Evolutionary conservation across 2,329 filamentous ascomycete genomes (phyloP).

Genomic region (Blumeriella jaapii): DNA sequence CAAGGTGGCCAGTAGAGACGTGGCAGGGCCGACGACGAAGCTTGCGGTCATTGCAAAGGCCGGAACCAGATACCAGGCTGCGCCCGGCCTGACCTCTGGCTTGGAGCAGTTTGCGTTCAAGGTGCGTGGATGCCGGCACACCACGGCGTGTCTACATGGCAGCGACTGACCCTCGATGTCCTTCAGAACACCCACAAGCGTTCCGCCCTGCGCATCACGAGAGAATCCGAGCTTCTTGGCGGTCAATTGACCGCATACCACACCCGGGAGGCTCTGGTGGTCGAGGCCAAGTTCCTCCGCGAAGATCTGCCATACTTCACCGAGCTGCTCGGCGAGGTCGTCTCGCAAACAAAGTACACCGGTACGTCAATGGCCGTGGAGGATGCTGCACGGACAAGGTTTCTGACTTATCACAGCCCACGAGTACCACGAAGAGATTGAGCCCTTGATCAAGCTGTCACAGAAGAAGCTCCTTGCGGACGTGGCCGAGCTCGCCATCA

Average conservation of each 20-base stretch:
- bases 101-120: conserved; percentile 97
- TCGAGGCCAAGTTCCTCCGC: conserved; percentile 90
- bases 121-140: conserved; percentile 39
- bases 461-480: conserved; percentile 61
- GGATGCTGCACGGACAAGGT: too few species aligned
- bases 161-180: conserved; percentile 7
- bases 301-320: conserved; percentile 96
- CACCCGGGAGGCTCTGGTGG: conserved; percentile 82
- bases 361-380: conserved; percentile 36
- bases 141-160: conserved; percentile 3
- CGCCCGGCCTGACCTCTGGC: conserved; percentile 80
- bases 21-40: conserved; percentile 78
- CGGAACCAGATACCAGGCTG: conserved; percentile 82
- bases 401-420: conserved; percentile 46
- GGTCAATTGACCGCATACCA: conserved; percentile 80
- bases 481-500: conserved; percentile 58
- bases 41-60: conserved; percentile 89
- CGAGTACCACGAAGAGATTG: conserved; percentile 82
- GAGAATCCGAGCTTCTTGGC: conserved; percentile 91
- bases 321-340: conserved; percentile 87
- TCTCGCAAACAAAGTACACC: conserved; percentile 77
- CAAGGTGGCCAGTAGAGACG: conserved; percentile 86
- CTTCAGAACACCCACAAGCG: conserved; percentile 71
- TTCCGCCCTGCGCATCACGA: conserved; percentile 82
- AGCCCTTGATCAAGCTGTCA: conserved; percentile 63